phyloP scores from a whole-genome alignment of 78 protist genomes.

The Dictyostelium intermedium region DNA sequence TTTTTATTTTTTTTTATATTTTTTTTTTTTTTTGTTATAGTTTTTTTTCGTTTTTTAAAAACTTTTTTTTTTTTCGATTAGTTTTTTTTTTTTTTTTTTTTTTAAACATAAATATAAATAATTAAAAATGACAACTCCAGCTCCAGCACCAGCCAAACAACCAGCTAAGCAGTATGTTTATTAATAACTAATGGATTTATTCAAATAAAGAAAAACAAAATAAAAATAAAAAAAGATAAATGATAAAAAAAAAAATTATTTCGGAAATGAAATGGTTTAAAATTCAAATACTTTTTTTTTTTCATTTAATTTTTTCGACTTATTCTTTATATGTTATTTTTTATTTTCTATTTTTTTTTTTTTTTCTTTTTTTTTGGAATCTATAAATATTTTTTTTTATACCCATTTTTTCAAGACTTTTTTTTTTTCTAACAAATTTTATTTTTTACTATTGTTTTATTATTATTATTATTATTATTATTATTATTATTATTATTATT shows the following conservation, averaged over 20 bases:
- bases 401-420: too few relatives aligned
- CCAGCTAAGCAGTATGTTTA: slow-evolving; percentile 11
- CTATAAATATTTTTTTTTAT: too few relatives aligned
- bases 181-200: neutral
- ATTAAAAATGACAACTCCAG: neutral
- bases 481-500: neutral
- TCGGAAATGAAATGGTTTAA: neutral
- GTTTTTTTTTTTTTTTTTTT: neutral
- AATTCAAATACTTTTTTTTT: neutral
- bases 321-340: neutral
- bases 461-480: neutral
- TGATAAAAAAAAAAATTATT: neutral
- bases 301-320: neutral
- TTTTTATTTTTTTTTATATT: neutral
- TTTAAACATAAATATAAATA: neutral
- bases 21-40: neutral
- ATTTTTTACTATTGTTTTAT: neutral
- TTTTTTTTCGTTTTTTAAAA: neutral
- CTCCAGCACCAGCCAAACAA: neutral
- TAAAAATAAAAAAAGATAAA: neutral
- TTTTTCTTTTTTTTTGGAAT: too few relatives aligned
- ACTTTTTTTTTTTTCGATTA: neutral
- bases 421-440: too few relatives aligned
- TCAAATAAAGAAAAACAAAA: neutral
- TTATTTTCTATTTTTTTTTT: neutral